Base-by-base conservation (phyloP, 108 stramenopile genomes). In the Cyclotella choctawhatcheeana region DNA sequence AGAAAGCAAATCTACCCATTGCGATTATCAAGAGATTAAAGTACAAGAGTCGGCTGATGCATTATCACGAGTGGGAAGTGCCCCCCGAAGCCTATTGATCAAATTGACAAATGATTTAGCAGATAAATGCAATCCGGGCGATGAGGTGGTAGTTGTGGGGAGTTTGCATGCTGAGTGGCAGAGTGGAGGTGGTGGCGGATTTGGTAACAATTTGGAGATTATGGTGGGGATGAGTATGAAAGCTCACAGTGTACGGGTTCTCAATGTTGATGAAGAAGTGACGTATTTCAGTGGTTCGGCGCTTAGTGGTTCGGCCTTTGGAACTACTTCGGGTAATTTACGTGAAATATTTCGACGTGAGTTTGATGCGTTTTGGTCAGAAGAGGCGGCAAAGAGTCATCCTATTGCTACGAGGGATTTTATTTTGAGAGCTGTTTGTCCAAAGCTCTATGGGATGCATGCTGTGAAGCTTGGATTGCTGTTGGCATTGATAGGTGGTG, bases 1-100 rank as follows among this genome's bases (percentile, higher is more conserved):
- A 29, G 45, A 72, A 25, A 72, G 77, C 34, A 83, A 71, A 3
- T 82, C 82, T 10, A 66, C 82, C 55, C 88, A 86, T 60, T 81
- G 88, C 14, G 99, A 99, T 79, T 99, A 99, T 70, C 99, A 99
- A 76, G 99, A 99, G 84, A 84, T 98, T 74, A 96, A 97, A 62
- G 85, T 99, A 31, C 98, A 99, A 73, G 99, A 99, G 69, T 82
- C 91, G 12, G 89, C 91, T 25, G 82, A 89, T 26, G 82, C 79
- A 40, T 79, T 95, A 26, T 51, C 17, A 33, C 52, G 73, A 33
- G 71, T 91, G 29, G 99, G 98, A 6, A 79, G 84, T 59, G 92
- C 98, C 27, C 99, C 99, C 5, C 83, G 97, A 26, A 85, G 86
- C n/a, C 76, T 98, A 13, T 65, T 96, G 56, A 85, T 97, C 60